Evolutionary conservation across 495 filamentous ascomycete genomes (phyloP).

Genomic region (Lepidopterella palustris): DNA sequence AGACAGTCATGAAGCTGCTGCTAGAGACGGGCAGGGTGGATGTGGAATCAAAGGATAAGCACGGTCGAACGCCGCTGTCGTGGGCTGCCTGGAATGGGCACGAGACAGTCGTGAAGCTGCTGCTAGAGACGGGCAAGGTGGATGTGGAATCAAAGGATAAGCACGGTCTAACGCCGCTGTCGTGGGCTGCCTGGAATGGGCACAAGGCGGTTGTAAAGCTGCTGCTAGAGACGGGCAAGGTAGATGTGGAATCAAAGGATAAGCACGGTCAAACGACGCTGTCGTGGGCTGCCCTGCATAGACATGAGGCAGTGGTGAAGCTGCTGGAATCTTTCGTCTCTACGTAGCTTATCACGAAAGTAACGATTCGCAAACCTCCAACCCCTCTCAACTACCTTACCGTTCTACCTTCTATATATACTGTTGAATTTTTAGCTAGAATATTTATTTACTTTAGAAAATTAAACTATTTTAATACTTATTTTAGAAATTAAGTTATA

Average conservation of each 20-base stretch:
- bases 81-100: conserved; percentile 9
- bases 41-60: neutral
- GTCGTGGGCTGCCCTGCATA: neutral
- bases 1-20: conserved; percentile 23
- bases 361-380: neutral
- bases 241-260: conserved; percentile 5
- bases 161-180: conserved; percentile 8
- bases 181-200: neutral
- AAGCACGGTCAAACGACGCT: conserved; percentile 7
- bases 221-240: conserved; percentile 3
- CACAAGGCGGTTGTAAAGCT: conserved; percentile 7
- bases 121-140: conserved; percentile 10
- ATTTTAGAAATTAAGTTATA: too few species aligned
- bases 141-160: neutral
- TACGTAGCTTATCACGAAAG: neutral
- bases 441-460: too few species aligned
- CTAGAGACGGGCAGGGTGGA: conserved; percentile 10
- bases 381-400: neutral
- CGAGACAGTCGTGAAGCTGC: too few species aligned
- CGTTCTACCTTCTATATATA: neutral
- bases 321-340: neutral
- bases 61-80: conserved; percentile 9
- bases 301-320: conserved; percentile 10
- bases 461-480: too few species aligned
- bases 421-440: neutral